phyloP scores from a whole-genome alignment of 768 basidiomycete species.

The Podaxis pistillaris region DNA sequence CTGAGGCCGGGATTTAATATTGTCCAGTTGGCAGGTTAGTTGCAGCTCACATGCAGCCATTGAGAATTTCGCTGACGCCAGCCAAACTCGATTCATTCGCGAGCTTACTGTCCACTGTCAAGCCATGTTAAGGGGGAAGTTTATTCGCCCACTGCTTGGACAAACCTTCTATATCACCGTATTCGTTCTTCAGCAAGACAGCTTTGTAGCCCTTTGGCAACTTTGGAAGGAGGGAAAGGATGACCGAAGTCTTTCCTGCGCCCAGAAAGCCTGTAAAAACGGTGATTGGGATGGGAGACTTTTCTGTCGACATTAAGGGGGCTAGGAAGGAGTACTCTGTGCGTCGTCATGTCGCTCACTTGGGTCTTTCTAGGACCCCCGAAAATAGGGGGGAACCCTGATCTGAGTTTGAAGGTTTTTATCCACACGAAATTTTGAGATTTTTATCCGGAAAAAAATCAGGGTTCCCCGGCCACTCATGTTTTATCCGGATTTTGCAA shows the following conservation, averaged over 20 bases:
- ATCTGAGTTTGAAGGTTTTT: too few relatives aligned
- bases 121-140: neutral
- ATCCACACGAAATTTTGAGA: too few relatives aligned
- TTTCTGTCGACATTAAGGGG: constrained; percentile 1
- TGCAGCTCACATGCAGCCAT: constrained; percentile 84
- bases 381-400: too few relatives aligned
- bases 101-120: constrained; percentile 83
- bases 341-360: neutral
- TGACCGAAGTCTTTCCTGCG: constrained; percentile 77
- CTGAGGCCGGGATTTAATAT: constrained; percentile 31
- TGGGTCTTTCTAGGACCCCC: neutral
- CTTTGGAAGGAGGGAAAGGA: constrained; percentile 78
- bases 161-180: constrained; percentile 87
- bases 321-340: neutral
- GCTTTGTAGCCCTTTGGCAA: constrained; percentile 86
- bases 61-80: constrained; percentile 90
- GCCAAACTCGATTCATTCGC: constrained; percentile 80
- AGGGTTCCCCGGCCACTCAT: too few relatives aligned
- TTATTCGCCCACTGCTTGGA: neutral
- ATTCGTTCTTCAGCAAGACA: constrained; percentile 94
- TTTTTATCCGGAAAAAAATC: too few relatives aligned
- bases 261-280: constrained; percentile 95
- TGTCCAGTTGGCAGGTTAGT: neutral
- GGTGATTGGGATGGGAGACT: constrained; percentile 72
- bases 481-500: too few relatives aligned